phyloP scores from a whole-genome alignment of 345 rosid genomes.

The Salix purpurea region DNA sequence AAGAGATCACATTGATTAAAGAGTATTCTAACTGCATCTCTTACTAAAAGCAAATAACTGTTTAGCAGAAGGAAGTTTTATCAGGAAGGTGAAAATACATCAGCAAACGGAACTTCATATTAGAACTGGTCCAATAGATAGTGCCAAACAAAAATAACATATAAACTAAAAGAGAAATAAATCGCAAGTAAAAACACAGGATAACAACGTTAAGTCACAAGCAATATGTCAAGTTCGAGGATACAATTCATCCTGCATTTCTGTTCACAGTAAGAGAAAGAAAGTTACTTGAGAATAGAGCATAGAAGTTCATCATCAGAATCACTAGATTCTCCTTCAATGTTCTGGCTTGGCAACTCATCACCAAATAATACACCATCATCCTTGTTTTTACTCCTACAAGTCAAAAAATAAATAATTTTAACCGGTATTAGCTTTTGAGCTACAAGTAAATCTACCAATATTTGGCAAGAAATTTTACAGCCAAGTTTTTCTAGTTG shows the following conservation, averaged over 20 bases:
- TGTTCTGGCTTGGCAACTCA: conserved; percentile 12
- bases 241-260: neutral
- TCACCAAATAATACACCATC: neutral
- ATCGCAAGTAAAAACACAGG: neutral
- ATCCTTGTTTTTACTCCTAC: conserved; percentile 29
- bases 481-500: neutral
- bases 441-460: neutral
- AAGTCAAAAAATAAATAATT: neutral
- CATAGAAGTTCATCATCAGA: conserved; percentile 42
- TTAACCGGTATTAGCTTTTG: neutral
- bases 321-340: conserved; percentile 22
- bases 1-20: too few species aligned
- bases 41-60: neutral
- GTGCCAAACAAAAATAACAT: neutral
- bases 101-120: neutral
- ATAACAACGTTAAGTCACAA: neutral
- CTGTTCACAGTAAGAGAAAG: neutral
- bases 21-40: neutral
- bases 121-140: neutral
- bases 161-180: neutral
- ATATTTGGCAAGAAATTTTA: neutral
- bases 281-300: conserved; percentile 38
- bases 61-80: neutral
- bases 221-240: neutral
- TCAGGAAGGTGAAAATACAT: neutral